Conservation (phyloP, 2,329 filamentous ascomycete species). For the Ascosphaera apis region DNA sequence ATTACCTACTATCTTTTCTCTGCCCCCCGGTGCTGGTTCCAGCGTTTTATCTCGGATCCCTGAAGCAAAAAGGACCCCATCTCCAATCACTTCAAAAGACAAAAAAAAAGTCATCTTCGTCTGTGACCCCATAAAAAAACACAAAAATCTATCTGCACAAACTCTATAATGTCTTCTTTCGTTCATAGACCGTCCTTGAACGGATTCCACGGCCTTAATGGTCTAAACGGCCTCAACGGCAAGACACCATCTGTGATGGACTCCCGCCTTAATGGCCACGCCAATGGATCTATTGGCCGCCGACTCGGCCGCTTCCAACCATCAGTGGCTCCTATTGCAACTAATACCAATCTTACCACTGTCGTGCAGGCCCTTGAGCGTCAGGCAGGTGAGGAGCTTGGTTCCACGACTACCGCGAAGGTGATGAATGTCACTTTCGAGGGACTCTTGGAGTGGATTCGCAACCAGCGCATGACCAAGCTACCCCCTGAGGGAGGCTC, state of each 20-base stretch:
- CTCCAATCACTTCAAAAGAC: neutral
- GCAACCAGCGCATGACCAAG: conserved; percentile 16
- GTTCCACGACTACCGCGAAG: conserved; percentile 9
- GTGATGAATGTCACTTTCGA: conserved; percentile 9
- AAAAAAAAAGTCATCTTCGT: neutral
- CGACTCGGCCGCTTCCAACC: too few relatives aligned
- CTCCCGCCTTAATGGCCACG: too few relatives aligned
- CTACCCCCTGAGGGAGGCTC: conserved; percentile 19
- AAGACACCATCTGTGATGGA: too few relatives aligned
- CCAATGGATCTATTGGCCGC: too few relatives aligned
- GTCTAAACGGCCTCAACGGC: too few relatives aligned
- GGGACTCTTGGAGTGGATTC: conserved; percentile 16
- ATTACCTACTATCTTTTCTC: neutral
- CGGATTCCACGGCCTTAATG: too few relatives aligned
- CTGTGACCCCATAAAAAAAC: neutral
- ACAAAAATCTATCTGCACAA: neutral
- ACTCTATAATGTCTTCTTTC: neutral
- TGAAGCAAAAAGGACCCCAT: too few relatives aligned
- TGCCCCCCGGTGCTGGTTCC: neutral
- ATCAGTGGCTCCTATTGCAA: too few relatives aligned
- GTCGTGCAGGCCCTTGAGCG: conserved; percentile 12
- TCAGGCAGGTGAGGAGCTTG: conserved; percentile 12
- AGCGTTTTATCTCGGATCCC: too few relatives aligned
- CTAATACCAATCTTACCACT: neutral
- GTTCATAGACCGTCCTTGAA: neutral